phyloP scores from a whole-genome alignment of 805 yeast genomes.

The Saccharomycopsis lassenensis region DNA sequence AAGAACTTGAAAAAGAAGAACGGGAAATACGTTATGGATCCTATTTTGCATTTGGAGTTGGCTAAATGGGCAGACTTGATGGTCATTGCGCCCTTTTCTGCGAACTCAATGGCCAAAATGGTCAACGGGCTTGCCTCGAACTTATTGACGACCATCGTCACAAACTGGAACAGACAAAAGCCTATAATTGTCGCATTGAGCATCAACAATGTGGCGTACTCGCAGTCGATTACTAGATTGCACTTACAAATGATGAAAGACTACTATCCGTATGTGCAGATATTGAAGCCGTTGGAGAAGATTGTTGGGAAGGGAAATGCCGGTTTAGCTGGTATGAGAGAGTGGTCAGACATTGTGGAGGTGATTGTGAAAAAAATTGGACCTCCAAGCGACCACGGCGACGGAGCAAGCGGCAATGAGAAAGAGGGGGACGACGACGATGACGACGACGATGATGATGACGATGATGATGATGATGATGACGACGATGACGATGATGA shows the following conservation, averaged over 20 bases:
- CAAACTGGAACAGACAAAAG: constrained; percentile 68
- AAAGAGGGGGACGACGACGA: constrained; percentile 29
- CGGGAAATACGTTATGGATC: constrained; percentile 30
- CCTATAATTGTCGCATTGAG: constrained; percentile 75
- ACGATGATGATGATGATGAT: constrained; percentile 22
- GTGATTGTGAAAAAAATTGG: constrained; percentile 32
- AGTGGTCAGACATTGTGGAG: constrained; percentile 75
- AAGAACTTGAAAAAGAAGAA: constrained; percentile 4
- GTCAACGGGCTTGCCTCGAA: constrained; percentile 72
- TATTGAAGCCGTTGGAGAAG: constrained; percentile 70
- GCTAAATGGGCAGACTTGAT: constrained; percentile 80
- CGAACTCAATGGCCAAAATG: constrained; percentile 67
- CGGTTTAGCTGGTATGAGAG: constrained; percentile 90
- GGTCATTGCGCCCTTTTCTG: constrained; percentile 66
- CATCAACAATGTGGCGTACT: constrained; percentile 74
- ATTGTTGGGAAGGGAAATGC: constrained; percentile 63
- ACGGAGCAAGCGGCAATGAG: constrained; percentile 24
- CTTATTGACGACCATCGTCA: constrained; percentile 55
- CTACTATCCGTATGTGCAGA: constrained; percentile 65
- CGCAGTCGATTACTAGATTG: constrained; percentile 65
- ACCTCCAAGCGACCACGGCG: constrained; percentile 23
- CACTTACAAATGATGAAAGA: constrained; percentile 54
- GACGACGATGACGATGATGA: constrained; percentile 23
- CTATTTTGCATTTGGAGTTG: constrained; percentile 66
- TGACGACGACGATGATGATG: constrained; percentile 30